Evolutionary conservation across 164 flowering plant species (phyloP).

Genomic region (Malania oleifera): DNA sequence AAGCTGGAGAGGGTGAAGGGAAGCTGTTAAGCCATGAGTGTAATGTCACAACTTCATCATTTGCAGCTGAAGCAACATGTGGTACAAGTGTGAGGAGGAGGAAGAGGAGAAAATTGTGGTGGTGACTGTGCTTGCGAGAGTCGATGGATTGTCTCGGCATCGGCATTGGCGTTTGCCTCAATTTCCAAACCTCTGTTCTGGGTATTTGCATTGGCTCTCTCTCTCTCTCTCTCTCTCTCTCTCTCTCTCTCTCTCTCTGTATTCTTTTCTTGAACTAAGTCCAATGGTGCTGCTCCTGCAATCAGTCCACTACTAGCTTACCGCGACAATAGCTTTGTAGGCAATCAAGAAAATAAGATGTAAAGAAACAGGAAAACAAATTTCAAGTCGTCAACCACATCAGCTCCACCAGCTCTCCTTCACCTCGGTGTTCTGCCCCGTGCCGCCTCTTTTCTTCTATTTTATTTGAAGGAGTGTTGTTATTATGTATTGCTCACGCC

Average conservation of each 20-base stretch:
- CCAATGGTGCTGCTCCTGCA: constrained; percentile 5
- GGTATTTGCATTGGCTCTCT: too few species aligned
- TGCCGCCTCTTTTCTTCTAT: background rate
- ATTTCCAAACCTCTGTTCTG: constrained; percentile 19
- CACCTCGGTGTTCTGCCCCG: constrained; percentile 55
- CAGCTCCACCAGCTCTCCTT: constrained; percentile 21
- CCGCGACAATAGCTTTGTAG: constrained; percentile 18
- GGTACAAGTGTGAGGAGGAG: background rate
- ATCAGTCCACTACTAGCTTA: background rate
- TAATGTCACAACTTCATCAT: background rate
- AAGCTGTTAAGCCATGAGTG: background rate
- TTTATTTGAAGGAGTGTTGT: background rate
- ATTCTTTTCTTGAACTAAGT: too few species aligned
- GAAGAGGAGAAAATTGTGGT: constrained; percentile 1
- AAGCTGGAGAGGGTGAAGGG: too few species aligned
- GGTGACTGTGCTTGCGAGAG: too few species aligned
- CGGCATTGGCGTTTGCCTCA: constrained; percentile 39
- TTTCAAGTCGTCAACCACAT: constrained; percentile 4
- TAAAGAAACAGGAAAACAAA: constrained; percentile 1
- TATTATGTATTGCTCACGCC: constrained; percentile 4
- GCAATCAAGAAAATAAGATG: constrained; percentile 25
- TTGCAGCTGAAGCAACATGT: background rate
- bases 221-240: too few species aligned
- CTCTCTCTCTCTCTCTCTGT: too few species aligned
- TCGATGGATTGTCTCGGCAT: too few species aligned